phyloP scores from a whole-genome alignment of 2,329 filamentous ascomycete genomes.

The Exophiala lecanii-corni region DNA sequence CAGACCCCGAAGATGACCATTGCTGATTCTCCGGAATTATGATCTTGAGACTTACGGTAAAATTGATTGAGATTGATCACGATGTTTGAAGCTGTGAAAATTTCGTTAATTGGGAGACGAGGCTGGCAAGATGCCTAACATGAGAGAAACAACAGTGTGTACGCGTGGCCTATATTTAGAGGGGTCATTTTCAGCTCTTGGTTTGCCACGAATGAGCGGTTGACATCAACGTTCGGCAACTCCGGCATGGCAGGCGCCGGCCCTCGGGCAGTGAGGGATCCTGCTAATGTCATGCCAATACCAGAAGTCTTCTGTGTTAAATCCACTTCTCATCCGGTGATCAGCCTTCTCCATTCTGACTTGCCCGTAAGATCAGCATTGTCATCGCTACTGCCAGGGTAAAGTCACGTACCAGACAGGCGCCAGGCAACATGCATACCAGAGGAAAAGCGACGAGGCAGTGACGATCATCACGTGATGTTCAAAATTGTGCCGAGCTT shows the following conservation, averaged over 20 bases:
- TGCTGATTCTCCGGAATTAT: not conserved
- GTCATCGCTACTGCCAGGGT: no score
- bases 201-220: not conserved
- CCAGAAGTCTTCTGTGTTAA: no score
- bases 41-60: not conserved
- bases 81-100: not conserved
- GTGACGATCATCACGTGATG: no score
- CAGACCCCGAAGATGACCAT: constrained; percentile 19
- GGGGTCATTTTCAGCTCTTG: not conserved
- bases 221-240: not conserved
- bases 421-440: no score
- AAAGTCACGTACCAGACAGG: no score
- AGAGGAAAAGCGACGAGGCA: no score
- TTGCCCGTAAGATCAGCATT: no score
- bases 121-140: not conserved
- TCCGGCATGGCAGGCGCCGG: not conserved
- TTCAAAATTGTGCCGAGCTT: no score
- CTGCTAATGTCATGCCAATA: not conserved
- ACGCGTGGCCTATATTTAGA: not conserved
- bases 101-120: not conserved
- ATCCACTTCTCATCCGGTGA: no score
- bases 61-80: not conserved
- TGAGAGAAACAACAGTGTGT: not conserved
- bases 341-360: no score
- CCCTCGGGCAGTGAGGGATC: not conserved